Evolutionary conservation across 1,139 yeast genomes (phyloP).

Genomic region (Candida sojae): DNA sequence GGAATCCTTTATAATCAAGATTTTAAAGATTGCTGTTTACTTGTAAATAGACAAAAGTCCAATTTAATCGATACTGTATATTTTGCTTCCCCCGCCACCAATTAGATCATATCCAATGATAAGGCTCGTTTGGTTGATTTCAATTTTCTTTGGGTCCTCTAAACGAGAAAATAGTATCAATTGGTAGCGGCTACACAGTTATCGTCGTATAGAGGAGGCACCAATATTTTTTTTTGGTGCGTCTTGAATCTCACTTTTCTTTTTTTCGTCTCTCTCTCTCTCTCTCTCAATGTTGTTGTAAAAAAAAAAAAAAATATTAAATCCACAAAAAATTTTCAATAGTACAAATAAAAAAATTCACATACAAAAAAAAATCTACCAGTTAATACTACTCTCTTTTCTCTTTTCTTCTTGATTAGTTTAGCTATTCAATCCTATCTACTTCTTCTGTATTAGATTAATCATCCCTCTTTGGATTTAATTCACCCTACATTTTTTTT

Average conservation of each 20-base stretch:
- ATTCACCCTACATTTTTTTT: not conserved
- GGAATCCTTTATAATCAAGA: no score
- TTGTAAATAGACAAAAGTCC: no score
- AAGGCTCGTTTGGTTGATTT: not conserved
- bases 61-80: no score
- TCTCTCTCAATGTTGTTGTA: not conserved
- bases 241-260: not conserved
- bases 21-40: no score
- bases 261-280: not conserved
- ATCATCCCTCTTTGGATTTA: no score
- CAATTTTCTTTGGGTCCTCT: not conserved
- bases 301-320: not conserved
- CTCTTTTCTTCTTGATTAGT: not conserved
- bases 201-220: not conserved
- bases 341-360: not conserved
- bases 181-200: not conserved
- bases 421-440: not conserved
- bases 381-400: not conserved
- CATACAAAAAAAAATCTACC: not conserved
- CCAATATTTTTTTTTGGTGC: no score
- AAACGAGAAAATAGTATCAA: not conserved
- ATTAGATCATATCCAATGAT: not conserved
- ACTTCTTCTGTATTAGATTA: not conserved
- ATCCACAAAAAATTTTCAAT: not conserved
- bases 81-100: no score